Conservation (phyloP, 2,329 filamentous ascomycete species). For the Fusarium graminum region DNA sequence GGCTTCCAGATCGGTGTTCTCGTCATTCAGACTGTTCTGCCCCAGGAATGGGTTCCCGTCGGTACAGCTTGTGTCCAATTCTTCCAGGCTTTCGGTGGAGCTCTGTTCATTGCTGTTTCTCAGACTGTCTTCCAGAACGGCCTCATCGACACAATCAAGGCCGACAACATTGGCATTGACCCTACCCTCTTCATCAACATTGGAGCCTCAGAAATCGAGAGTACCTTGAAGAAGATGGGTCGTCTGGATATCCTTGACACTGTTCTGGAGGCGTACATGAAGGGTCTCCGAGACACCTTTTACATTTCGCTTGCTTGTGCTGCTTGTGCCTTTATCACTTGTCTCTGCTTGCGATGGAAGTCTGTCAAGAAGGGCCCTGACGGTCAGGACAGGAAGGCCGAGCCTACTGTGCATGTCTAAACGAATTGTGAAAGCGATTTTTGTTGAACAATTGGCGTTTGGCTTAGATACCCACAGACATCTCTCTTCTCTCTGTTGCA, state of each 20-base stretch:
- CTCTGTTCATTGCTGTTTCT: slow-evolving; percentile 73
- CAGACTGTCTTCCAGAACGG: slow-evolving; percentile 77
- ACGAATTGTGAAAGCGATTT: not conserved
- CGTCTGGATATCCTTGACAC: slow-evolving; percentile 57
- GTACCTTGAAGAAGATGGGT: slow-evolving; percentile 58
- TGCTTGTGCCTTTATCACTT: slow-evolving; percentile 59
- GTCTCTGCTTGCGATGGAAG: slow-evolving; percentile 64
- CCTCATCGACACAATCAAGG: slow-evolving; percentile 65
- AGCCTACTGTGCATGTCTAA: slow-evolving; percentile 47
- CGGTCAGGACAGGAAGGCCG: slow-evolving; percentile 47
- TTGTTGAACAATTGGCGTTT: slow-evolving; percentile 36
- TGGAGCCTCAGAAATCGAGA: slow-evolving; percentile 64
- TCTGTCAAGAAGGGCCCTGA: slow-evolving; percentile 62
- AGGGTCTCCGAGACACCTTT: slow-evolving; percentile 63
- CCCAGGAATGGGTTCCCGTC: slow-evolving; percentile 62
- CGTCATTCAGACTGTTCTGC: slow-evolving; percentile 65
- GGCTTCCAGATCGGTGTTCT: slow-evolving; percentile 64
- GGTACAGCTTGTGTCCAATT: slow-evolving; percentile 68
- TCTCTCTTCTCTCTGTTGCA: slow-evolving; percentile 42
- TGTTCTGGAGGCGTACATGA: slow-evolving; percentile 64
- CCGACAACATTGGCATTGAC: slow-evolving; percentile 60
- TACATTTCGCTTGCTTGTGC: slow-evolving; percentile 66
- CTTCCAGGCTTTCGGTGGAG: slow-evolving; percentile 74
- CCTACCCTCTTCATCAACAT: slow-evolving; percentile 63
- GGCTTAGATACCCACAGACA: slow-evolving; percentile 46